Conservation (phyloP, 164 flowering plant genomes). For the Dillenia turbinata region DNA sequence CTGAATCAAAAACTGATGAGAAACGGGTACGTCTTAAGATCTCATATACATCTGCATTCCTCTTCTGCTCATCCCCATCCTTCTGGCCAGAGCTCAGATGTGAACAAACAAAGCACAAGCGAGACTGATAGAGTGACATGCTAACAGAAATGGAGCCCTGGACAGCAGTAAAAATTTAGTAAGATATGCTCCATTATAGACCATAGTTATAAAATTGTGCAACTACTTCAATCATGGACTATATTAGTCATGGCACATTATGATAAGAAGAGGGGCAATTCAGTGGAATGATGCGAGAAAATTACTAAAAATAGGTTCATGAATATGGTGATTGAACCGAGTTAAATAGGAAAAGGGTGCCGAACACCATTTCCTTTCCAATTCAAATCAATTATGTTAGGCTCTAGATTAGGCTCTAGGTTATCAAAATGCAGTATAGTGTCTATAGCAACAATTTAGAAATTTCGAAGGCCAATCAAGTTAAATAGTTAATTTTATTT, state of each 20-base stretch:
- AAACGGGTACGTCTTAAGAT: constrained; percentile 77
- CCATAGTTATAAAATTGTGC: neutral
- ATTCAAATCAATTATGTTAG: no score
- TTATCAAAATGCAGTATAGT: no score
- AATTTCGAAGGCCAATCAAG: no score
- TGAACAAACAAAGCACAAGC: constrained; percentile 90
- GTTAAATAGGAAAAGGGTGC: no score
- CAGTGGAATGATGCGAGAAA: no score
- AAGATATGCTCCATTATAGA: constrained; percentile 5
- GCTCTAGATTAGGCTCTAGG: no score
- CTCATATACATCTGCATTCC: constrained; percentile 83
- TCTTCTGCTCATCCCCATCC: constrained; percentile 76
- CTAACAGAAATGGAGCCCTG: constrained; percentile 98
- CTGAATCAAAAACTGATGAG: constrained; percentile 51
- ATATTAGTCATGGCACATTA: neutral
- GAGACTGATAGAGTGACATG: constrained; percentile 84
- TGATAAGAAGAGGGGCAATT: neutral
- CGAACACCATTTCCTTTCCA: no score
- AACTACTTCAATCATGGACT: neutral
- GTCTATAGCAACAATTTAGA: no score
- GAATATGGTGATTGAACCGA: no score
- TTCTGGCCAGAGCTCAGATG: constrained; percentile 93
- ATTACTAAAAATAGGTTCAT: no score
- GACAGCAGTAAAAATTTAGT: constrained; percentile 11
- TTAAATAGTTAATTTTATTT: no score